phyloP scores from a whole-genome alignment of 1,284 basidiomycete species.

The Rhodotorula mucilaginosa region DNA sequence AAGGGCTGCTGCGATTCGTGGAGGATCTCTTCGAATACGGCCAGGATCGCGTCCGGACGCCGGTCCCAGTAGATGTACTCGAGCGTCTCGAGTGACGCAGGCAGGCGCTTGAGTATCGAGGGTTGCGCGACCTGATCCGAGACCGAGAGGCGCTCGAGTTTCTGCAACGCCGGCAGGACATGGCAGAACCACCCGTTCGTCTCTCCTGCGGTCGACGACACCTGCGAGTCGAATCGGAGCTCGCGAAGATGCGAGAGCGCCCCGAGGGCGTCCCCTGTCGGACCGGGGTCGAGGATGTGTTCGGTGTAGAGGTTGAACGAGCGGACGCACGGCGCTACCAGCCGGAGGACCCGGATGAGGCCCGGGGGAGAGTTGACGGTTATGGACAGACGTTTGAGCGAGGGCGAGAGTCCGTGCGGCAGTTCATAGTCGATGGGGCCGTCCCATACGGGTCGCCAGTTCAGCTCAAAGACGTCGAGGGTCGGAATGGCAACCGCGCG shows the following conservation, averaged over 20 bases:
- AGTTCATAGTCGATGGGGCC: neutral
- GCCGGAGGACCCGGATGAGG: neutral
- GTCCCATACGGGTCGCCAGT: neutral
- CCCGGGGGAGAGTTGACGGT: conserved; percentile 3
- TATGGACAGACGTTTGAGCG: neutral
- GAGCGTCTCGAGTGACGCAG: neutral
- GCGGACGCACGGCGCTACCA: neutral
- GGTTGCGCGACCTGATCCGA: conserved; percentile 10
- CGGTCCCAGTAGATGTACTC: conserved; percentile 11
- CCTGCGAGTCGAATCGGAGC: conserved; percentile 1
- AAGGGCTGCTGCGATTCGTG: neutral
- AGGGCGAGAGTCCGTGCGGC: neutral
- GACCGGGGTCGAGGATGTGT: neutral
- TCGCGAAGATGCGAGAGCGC: neutral
- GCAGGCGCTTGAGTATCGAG: neutral
- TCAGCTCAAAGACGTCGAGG: conserved; percentile 4
- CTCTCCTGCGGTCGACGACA: neutral
- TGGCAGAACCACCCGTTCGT: neutral
- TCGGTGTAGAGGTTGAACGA: conserved; percentile 13
- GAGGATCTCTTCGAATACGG: neutral
- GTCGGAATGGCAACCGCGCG: neutral
- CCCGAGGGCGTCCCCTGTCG: neutral
- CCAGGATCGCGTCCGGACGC: neutral
- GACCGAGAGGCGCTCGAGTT: neutral
- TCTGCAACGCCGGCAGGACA: neutral